Base-by-base conservation (phyloP, 2,329 filamentous ascomycete species). In the Xylariaceae sp. region DNA sequence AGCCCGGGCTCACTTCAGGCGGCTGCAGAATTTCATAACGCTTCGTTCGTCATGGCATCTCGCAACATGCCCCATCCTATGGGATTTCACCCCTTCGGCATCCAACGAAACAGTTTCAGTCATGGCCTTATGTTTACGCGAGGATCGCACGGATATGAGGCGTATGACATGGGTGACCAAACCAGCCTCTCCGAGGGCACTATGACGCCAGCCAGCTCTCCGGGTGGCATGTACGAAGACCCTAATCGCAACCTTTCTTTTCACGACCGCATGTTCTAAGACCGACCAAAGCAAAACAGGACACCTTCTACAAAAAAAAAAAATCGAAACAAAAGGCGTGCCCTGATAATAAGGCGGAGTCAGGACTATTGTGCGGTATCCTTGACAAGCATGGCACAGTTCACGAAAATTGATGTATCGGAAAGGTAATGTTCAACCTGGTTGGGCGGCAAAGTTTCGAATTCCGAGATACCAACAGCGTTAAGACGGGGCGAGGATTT, bases 121-220 rank as follows among this genome's bases (percentile, higher is more conserved):
- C 57, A 62, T 11, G 54, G 57, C 16, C 59, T 63, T 17, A 33
- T 43, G 7, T 37, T 52, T 11, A 47, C 57, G 28, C 43, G 46
- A 4, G 46, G 40, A 30, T 34, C 32, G 3, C 36, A 45, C 14
- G 40, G 34, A 9, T 74, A 71, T 43, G 64, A 65, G 21, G 64
- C 72, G 52, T 71, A 68, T 43, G 70, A 71, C 26, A 62, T 66
- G 31, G 66, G 21, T 24, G 21, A 69, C n/a, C 63, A 68, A 21
- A 59, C 60, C 24, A 62, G 58, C 38, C 54, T 64, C 27, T 51
- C 53, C 9, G 51, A 48, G 15, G 59, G 57, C 27, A 63, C 60
- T 26, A 52, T 56, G 11, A 56, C 60, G 11, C 59, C 65, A 26
- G 56, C 59, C 12, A 59, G 59, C 18, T 57, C 62, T 2, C 55